Base-by-base conservation (phyloP, 2,329 filamentous ascomycete species). In the Fusarium austroafricanum region DNA sequence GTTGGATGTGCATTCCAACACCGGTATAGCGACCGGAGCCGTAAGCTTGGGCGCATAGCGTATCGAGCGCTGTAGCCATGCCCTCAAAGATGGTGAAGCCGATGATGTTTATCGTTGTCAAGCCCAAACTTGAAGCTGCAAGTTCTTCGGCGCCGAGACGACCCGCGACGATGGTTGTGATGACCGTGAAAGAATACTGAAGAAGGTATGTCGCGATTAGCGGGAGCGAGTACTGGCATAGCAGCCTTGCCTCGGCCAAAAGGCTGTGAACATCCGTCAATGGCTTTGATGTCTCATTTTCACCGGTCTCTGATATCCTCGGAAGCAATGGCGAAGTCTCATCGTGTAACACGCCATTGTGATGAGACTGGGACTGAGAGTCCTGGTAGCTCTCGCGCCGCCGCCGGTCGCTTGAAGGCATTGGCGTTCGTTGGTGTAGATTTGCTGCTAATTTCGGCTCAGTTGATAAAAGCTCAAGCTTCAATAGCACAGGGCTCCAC, bases 81-180 rank as follows among this genome's bases (percentile, higher is more conserved):
- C 73, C 73, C 35, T 75, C 72, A 39, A 73, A 69, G 31, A 84
- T 76, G 4, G 85, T 81, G 45, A 83, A 79, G 2, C 85, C 85
- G n/a, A 85, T 78, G 56, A 87, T 86, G 67, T 86, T 87, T 65
- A 85, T 83, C 0, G 84, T 86, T 46, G 84, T 86, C 39, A 83
- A 79, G 38, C 83, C 83, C 17, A 87, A 68, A 59, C 81, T 84
- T 1, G 85, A 84, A 6, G 84, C 85, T 12, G 83, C 85, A 21
- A 87, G 77, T 55, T 85, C 84, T 63, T 83, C 81, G n/a, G 83
- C 82, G 29, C 84, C 81, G 18, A 87, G 78, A 61, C 83, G 84
- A 3, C 85, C 84, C 1, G 83, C 84, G 5, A 85, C 83, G 47
- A 86, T 80, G 31, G 84, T 84, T 3, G 83, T 84, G 62, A 85